Evolutionary conservation across 2,329 filamentous ascomycete species (phyloP).

Genomic region (Microcyclospora tardicrescens): DNA sequence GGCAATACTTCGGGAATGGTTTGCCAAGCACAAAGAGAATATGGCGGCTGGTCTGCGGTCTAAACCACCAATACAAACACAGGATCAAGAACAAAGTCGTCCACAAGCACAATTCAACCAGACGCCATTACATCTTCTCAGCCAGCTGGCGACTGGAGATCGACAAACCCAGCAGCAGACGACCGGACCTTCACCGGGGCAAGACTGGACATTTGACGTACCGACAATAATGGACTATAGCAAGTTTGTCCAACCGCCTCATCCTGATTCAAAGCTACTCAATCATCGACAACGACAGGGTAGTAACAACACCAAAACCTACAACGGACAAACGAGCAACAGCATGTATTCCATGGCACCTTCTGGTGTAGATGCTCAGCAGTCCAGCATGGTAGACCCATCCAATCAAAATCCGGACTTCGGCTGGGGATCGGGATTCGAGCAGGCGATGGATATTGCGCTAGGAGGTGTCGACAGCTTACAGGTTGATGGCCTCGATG

Average conservation of each 20-base stretch:
- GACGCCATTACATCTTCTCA: constrained; percentile 6
- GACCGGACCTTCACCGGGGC: constrained; percentile 6
- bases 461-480: constrained; percentile 20
- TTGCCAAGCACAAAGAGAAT: constrained; percentile 25
- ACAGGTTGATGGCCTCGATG: constrained; percentile 19
- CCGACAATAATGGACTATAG: constrained; percentile 11
- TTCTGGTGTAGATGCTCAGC: constrained; percentile 2
- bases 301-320: not conserved
- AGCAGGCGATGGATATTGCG: constrained; percentile 25
- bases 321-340: not conserved
- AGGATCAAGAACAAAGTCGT: not conserved
- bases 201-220: constrained; percentile 13
- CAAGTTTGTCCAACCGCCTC: constrained; percentile 5
- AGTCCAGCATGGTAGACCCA: constrained; percentile 6
- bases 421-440: constrained; percentile 23
- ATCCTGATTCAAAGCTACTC: constrained; percentile 6
- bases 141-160: constrained; percentile 4
- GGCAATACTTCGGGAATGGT: constrained; percentile 32
- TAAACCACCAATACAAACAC: constrained; percentile 6
- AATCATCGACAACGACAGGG: not conserved
- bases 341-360: not conserved
- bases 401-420: constrained; percentile 11
- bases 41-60: constrained; percentile 10
- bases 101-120: constrained; percentile 1
- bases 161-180: constrained; percentile 2